These are phyloP conservation scores for Hypoxylon sp. DNA, from an alignment of 2,329 filamentous ascomycete species.

Conservation along the genomic window DNA sequence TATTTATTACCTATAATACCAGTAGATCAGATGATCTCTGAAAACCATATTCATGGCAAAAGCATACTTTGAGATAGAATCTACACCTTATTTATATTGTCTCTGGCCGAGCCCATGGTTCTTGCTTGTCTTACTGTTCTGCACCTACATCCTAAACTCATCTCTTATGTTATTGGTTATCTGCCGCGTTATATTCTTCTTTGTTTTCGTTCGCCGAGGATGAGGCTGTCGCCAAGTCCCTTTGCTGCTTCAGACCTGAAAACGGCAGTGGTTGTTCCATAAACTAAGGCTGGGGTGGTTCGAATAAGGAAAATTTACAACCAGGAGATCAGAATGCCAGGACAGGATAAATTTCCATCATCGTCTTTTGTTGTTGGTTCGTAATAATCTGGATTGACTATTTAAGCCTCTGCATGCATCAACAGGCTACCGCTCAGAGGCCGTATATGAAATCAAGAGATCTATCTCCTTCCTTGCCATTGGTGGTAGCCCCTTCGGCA, in stretches of 20 bases:
- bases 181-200: too few species aligned
- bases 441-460: not conserved
- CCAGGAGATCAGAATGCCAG: too few species aligned
- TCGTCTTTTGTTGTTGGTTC: too few species aligned
- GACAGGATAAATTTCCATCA: too few species aligned
- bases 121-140: not conserved
- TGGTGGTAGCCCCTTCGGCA: not conserved
- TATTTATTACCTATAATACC: not conserved
- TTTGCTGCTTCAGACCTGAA: too few species aligned
- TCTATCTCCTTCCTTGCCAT: not conserved
- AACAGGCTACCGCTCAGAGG: not conserved
- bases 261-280: too few species aligned
- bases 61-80: not conserved
- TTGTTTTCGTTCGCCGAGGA: too few species aligned
- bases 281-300: too few species aligned
- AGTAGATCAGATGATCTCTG: not conserved
- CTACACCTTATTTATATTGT: not conserved
- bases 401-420: not conserved
- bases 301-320: too few species aligned
- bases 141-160: not conserved
- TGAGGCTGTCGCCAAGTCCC: too few species aligned
- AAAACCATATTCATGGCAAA: not conserved
- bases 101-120: not conserved
- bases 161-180: too few species aligned
- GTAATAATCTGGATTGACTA: too few species aligned